phyloP scores from a whole-genome alignment of 208 protist genomes.

The Lotmaria passim region DNA sequence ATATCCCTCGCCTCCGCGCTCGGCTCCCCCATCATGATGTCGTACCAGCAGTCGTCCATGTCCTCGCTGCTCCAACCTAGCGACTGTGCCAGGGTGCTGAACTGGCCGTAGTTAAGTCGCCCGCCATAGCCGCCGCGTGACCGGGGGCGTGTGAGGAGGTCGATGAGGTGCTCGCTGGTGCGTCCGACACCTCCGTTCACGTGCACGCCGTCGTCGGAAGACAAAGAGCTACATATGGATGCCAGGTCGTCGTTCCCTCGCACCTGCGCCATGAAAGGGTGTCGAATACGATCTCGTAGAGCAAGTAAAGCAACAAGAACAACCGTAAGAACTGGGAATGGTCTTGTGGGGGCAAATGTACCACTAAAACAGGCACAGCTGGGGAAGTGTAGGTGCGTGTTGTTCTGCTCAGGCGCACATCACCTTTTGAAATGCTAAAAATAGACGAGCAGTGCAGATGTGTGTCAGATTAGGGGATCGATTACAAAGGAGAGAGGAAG shows the following conservation, averaged over 20 bases:
- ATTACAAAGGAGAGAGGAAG: no score
- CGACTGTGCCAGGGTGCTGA: slow-evolving; percentile 36
- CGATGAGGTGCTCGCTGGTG: slow-evolving; percentile 27
- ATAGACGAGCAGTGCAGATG: no score
- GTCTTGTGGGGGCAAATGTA: no score
- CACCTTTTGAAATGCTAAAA: no score
- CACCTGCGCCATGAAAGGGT: background rate
- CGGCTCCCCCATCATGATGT: slow-evolving; percentile 63
- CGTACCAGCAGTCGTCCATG: slow-evolving; percentile 86
- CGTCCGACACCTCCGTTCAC: background rate
- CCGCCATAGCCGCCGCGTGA: slow-evolving; percentile 63
- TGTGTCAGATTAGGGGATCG: no score
- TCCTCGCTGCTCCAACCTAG: slow-evolving; percentile 65
- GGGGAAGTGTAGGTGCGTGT: no score
- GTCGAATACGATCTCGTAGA: background rate
- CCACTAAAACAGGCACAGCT: no score
- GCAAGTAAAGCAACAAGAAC: background rate
- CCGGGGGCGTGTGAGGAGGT: slow-evolving; percentile 42
- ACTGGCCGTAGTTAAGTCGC: slow-evolving; percentile 55
- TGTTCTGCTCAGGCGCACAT: no score
- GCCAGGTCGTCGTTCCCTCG: background rate
- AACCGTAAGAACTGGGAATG: no score
- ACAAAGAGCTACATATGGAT: slow-evolving; percentile 22
- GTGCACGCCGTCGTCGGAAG: background rate
- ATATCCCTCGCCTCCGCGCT: slow-evolving; percentile 45